Conservation (phyloP, 2,329 filamentous ascomycete genomes). For the Xylariaceae sp. region DNA sequence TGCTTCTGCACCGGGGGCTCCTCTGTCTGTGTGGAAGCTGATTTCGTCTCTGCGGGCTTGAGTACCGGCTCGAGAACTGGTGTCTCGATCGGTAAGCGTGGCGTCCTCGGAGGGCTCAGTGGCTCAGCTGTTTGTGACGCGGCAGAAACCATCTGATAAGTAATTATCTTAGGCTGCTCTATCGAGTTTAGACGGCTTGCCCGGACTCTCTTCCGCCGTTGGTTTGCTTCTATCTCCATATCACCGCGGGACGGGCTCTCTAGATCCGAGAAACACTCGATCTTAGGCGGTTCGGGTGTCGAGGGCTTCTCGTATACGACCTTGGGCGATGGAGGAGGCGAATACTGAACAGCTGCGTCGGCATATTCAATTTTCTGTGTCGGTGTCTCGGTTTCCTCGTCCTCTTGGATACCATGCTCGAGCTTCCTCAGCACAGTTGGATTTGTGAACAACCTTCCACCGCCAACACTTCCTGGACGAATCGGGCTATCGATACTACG, state of each 20-base stretch:
- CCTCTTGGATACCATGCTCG: conserved; percentile 46
- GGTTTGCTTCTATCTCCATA: conserved; percentile 65
- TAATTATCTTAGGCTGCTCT: conserved; percentile 36
- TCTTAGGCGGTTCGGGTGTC: conserved; percentile 38
- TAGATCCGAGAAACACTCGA: conserved; percentile 37
- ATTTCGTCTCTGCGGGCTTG: conserved; percentile 40
- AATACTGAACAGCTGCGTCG: conserved; percentile 65
- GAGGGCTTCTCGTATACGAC: conserved; percentile 36
- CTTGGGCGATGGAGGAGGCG: conserved; percentile 71
- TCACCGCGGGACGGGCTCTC: conserved; percentile 44
- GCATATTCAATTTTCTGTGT: conserved; percentile 34
- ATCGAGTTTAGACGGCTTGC: conserved; percentile 45
- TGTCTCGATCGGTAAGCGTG: conserved; percentile 45
- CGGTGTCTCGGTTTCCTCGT: conserved; percentile 38
- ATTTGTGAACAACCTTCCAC: conserved; percentile 49
- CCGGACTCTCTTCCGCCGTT: conserved; percentile 64
- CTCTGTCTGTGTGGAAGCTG: conserved; percentile 59
- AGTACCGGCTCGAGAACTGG: conserved; percentile 31
- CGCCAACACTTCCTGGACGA: conserved; percentile 49
- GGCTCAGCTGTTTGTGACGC: conserved; percentile 59
- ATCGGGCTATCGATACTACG: conserved; percentile 54
- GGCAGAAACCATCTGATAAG: conserved; percentile 56
- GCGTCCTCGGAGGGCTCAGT: conserved; percentile 60
- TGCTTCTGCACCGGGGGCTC: conserved; percentile 19
- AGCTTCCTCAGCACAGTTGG: conserved; percentile 50